phyloP scores from a whole-genome alignment of 2,329 filamentous ascomycete genomes.

The Apiospora koreana region DNA sequence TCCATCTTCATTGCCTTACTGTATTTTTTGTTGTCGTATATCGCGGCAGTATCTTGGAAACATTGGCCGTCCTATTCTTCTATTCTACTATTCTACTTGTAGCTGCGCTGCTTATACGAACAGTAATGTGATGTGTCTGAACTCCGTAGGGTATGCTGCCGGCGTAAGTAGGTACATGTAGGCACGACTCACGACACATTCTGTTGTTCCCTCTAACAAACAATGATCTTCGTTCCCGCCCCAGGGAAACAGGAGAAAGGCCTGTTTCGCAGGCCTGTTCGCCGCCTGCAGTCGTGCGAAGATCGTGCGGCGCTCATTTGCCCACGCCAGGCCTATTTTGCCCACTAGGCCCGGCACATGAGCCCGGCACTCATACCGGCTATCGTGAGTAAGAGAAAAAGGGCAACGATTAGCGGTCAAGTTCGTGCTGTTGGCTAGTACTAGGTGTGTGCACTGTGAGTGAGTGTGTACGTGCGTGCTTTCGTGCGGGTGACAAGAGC shows the following conservation, averaged over 20 bases:
- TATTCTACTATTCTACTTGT: background rate
- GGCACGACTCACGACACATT: background rate
- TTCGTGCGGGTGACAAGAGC: background rate
- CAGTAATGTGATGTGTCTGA: too few relatives aligned
- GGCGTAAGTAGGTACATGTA: background rate
- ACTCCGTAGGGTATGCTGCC: background rate
- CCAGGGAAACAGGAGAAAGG: background rate
- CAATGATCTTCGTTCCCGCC: background rate
- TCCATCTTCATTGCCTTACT: background rate
- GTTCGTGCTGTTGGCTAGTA: background rate
- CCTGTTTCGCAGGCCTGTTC: background rate
- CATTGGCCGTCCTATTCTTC: background rate
- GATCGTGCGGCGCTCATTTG: background rate
- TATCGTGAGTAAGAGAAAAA: background rate
- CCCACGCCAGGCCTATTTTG: background rate
- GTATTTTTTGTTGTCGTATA: background rate
- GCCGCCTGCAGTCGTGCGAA: background rate
- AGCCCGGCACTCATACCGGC: background rate
- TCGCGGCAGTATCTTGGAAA: background rate
- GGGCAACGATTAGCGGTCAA: conserved; percentile 4
- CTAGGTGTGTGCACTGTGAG: background rate
- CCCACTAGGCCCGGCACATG: background rate
- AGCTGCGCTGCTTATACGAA: background rate
- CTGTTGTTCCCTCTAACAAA: background rate
- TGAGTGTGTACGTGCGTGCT: too few relatives aligned